Percentiles rank a stretch among this genome's conserved stretches.
Conservation (phyloP, 495 filamentous ascomycete species). For the Lentithecium fluviatile region DNA sequence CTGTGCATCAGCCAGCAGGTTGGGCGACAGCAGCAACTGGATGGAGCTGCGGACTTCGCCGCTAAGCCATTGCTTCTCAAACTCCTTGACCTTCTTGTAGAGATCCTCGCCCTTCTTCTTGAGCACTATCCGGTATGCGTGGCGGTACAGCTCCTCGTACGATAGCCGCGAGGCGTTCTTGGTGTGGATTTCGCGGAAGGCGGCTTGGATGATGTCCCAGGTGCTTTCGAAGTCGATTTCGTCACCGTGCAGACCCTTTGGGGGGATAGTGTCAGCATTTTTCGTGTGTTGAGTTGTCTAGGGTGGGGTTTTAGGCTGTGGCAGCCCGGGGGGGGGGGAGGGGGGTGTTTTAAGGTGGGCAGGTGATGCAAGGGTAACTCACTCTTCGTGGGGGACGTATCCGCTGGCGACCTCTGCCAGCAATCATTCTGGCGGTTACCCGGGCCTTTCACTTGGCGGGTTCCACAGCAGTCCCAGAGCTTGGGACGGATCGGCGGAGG, state of each 20-base stretch:
- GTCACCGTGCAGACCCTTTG: constrained; percentile 57
- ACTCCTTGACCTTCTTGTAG: constrained; percentile 72
- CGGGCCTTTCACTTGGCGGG: not conserved
- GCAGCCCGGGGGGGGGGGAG: not conserved
- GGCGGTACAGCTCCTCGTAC: constrained; percentile 94
- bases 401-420: constrained; percentile 63
- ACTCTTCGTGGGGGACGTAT: constrained; percentile 73
- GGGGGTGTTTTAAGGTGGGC: no score
- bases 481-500: no score
- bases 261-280: not conserved
- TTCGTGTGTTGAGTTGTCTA: not conserved
- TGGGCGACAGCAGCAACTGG: constrained; percentile 58
- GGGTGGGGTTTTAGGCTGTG: not conserved
- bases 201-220: constrained; percentile 71
- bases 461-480: no score
- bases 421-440: constrained; percentile 52
- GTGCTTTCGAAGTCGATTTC: constrained; percentile 74
- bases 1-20: constrained; percentile 45
- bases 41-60: constrained; percentile 65
- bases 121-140: constrained; percentile 92
- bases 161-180: constrained; percentile 88
- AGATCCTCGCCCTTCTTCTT: constrained; percentile 82
- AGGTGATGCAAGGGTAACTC: constrained; percentile 33
- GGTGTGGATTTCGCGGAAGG: constrained; percentile 81
- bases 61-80: constrained; percentile 78